phyloP scores from a whole-genome alignment of 768 basidiomycete genomes.

The Nidularia sp. region DNA sequence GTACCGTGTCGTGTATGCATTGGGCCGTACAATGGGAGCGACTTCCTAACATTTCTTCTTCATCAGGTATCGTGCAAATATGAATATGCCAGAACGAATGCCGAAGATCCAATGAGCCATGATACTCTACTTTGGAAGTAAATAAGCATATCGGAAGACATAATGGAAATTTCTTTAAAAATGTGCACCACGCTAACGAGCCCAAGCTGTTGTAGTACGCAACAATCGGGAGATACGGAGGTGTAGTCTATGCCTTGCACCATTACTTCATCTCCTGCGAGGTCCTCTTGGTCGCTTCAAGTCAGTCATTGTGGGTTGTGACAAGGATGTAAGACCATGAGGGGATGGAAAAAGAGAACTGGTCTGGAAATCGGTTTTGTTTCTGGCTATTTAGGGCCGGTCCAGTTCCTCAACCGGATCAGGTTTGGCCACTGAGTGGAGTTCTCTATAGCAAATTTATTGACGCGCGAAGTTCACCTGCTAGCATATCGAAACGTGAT shows the following conservation, averaged over 20 bases:
- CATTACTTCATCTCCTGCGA: constrained; percentile 91
- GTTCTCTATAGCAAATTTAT: no score
- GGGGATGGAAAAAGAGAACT: constrained; percentile 28
- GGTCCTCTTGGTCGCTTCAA: constrained; percentile 45
- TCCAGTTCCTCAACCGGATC: neutral
- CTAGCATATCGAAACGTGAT: no score
- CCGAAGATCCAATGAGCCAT: no score
- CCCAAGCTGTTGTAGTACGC: constrained; percentile 55
- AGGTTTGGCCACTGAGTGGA: no score
- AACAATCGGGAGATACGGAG: constrained; percentile 83
- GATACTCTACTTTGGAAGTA: no score
- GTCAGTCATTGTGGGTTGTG: constrained; percentile 35
- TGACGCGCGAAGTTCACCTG: no score
- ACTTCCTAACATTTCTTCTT: no score
- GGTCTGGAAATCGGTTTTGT: constrained; percentile 4
- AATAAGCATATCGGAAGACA: no score
- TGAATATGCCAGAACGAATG: no score
- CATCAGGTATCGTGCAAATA: no score
- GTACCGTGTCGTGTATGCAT: no score
- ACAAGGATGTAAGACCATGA: constrained; percentile 33
- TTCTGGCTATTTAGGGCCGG: constrained; percentile 15
- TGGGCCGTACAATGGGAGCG: no score
- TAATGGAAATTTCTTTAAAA: constrained; percentile 5
- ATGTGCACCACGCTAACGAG: constrained; percentile 88
- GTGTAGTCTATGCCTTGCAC: constrained; percentile 85